These are phyloP conservation scores for Ustilago cynodontis DNA, from an alignment of 1,284 basidiomycete species.

Conservation along the genomic window DNA sequence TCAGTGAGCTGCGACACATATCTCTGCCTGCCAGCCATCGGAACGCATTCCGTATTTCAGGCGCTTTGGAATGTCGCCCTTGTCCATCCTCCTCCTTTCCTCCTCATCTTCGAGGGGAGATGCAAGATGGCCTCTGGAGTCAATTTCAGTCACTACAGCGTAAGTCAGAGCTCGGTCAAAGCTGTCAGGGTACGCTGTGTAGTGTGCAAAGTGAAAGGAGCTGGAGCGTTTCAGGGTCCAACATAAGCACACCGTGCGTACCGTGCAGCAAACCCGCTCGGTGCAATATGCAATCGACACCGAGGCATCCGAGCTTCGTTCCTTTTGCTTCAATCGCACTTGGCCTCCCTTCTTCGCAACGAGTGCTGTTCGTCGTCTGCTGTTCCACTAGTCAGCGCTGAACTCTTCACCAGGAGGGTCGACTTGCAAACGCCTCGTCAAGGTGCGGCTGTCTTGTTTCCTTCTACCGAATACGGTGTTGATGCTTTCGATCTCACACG, in stretches of 20 bases:
- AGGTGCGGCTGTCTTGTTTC: too few species aligned
- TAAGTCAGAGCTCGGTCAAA: too few species aligned
- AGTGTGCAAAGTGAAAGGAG: too few species aligned
- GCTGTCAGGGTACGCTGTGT: too few species aligned
- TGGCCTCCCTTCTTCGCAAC: not conserved
- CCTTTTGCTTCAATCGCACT: not conserved
- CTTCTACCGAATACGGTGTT: too few species aligned
- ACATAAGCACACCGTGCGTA: not conserved
- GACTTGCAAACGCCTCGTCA: too few species aligned
- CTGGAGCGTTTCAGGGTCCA: constrained; percentile 13
- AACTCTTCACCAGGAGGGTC: too few species aligned
- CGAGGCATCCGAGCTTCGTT: constrained; percentile 31
- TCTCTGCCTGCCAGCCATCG: not conserved
- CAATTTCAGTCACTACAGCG: too few species aligned
- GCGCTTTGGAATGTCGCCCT: constrained; percentile 23
- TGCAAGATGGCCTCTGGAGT: too few species aligned
- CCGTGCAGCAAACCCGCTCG: constrained; percentile 5
- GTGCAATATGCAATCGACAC: constrained; percentile 29
- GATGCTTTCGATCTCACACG: not conserved
- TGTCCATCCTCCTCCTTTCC: not conserved
- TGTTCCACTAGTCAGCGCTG: too few species aligned
- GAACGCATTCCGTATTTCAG: constrained; percentile 26
- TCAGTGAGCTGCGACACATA: not conserved
- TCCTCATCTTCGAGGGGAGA: not conserved
- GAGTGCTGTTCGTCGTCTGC: not conserved